phyloP scores from a whole-genome alignment of 257 asterid genomes.

The Dorcoceras hygrometricum region DNA sequence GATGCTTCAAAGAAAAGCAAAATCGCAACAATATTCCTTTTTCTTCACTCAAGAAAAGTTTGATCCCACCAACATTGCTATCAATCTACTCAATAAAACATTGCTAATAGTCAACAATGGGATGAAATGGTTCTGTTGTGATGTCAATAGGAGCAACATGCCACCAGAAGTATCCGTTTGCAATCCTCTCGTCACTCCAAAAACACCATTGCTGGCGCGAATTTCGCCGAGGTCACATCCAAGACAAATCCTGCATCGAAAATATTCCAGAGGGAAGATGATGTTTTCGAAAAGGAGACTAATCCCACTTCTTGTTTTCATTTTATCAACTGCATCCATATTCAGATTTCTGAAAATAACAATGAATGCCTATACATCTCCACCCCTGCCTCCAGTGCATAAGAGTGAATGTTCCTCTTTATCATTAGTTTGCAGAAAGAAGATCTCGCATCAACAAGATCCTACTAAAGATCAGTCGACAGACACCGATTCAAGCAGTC shows the following conservation, averaged over 20 bases:
- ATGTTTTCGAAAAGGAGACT: conserved; percentile 45
- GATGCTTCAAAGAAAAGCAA: conserved; percentile 55
- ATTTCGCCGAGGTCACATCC: conserved; percentile 27
- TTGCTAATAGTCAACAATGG: conserved; percentile 11
- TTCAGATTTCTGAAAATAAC: conserved; percentile 58
- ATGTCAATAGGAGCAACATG: conserved; percentile 43
- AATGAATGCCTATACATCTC: conserved; percentile 37
- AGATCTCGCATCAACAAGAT: conserved; percentile 1
- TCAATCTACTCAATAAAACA: background rate
- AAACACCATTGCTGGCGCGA: conserved; percentile 32
- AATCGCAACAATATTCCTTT: conserved; percentile 48
- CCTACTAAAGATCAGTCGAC: background rate
- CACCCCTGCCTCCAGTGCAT: conserved; percentile 27
- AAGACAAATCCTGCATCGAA: conserved; percentile 27
- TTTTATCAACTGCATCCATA: conserved; percentile 51
- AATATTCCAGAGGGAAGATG: conserved; percentile 35
- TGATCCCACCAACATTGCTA: conserved; percentile 26
- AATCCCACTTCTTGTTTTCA: conserved; percentile 51
- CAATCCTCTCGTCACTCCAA: conserved; percentile 34
- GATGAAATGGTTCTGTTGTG: conserved; percentile 24
- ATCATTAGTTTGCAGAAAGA: conserved; percentile 14
- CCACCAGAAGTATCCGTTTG: conserved; percentile 46
- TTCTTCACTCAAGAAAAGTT: conserved; percentile 45
- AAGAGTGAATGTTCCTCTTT: conserved; percentile 16
- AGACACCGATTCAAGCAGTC: conserved; percentile 13